These are phyloP conservation scores for Eimeria praecox DNA, from an alignment of 169 alveolate genomes.

Conservation along the genomic window DNA sequence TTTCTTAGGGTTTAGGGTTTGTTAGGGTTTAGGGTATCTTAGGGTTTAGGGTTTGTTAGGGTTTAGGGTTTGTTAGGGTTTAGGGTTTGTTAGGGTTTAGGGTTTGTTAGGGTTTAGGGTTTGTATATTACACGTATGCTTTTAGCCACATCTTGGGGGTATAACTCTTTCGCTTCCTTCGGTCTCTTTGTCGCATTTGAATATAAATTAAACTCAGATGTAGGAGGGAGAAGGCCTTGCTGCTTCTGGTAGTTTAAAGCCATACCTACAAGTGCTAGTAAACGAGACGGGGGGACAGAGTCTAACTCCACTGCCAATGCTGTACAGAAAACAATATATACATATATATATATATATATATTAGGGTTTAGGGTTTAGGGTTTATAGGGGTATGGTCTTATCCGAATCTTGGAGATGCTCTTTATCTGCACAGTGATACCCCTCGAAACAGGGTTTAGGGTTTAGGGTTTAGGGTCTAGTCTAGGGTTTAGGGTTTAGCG, in stretches of 20 bases:
- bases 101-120: not conserved
- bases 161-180: conserved; percentile 33
- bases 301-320: conserved; percentile 69
- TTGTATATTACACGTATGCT: conserved; percentile 61
- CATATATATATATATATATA: too few species aligned
- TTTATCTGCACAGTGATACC: too few species aligned
- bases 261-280: conserved; percentile 83
- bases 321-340: too few species aligned
- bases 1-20: too few species aligned
- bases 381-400: too few species aligned
- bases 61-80: not conserved
- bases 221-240: conserved; percentile 73
- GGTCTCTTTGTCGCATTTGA: not conserved
- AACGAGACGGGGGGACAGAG: conserved; percentile 83
- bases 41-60: too few species aligned
- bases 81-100: not conserved
- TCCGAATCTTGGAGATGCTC: too few species aligned
- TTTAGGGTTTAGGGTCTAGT: too few species aligned
- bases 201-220: conserved; percentile 33
- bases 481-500: too few species aligned
- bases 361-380: too few species aligned
- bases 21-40: too few species aligned
- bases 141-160: conserved; percentile 39
- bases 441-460: too few species aligned
- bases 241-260: conserved; percentile 84